Evolutionary conservation across 495 filamentous ascomycete genomes (phyloP).

Genomic region (Penicillium diatomitis): DNA sequence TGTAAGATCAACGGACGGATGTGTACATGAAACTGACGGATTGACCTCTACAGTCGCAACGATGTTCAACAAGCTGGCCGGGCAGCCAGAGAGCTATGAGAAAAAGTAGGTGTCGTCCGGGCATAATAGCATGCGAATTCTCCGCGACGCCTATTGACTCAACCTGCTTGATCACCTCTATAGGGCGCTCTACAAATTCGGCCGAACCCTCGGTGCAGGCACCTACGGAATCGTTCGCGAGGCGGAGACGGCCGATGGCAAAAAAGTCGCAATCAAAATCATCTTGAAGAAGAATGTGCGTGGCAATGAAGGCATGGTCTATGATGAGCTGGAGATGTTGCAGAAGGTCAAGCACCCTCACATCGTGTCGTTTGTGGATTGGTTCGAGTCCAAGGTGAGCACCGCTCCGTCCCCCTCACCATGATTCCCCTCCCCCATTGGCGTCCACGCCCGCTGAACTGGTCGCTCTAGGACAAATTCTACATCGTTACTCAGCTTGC

Average conservation of each 20-base stretch:
- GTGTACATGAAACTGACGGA: neutral
- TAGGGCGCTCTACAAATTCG: slow-evolving; percentile 82
- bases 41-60: slow-evolving; percentile 57
- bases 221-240: slow-evolving; percentile 98
- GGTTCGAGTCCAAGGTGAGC: slow-evolving; percentile 85
- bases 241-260: slow-evolving; percentile 62
- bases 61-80: slow-evolving; percentile 96
- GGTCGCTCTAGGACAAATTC: slow-evolving; percentile 76
- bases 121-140: no score
- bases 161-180: neutral
- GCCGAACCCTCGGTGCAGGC: slow-evolving; percentile 86
- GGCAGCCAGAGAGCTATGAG: slow-evolving; percentile 96
- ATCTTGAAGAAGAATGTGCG: slow-evolving; percentile 99
- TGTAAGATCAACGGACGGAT: no score
- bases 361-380: slow-evolving; percentile 97
- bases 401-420: no score
- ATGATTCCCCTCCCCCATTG: no score
- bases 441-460: no score
- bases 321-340: slow-evolving; percentile 90
- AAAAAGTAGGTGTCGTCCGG: slow-evolving; percentile 58
- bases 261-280: slow-evolving; percentile 96
- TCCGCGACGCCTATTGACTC: neutral
- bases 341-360: slow-evolving; percentile 85
- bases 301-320: slow-evolving; percentile 97
- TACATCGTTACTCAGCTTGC: slow-evolving; percentile 98